A percentile compares a stretch with the other conserved stretches of the same genome.
Conservation (phyloP, 2,329 filamentous ascomycete genomes). For the Nemania diffusa region DNA sequence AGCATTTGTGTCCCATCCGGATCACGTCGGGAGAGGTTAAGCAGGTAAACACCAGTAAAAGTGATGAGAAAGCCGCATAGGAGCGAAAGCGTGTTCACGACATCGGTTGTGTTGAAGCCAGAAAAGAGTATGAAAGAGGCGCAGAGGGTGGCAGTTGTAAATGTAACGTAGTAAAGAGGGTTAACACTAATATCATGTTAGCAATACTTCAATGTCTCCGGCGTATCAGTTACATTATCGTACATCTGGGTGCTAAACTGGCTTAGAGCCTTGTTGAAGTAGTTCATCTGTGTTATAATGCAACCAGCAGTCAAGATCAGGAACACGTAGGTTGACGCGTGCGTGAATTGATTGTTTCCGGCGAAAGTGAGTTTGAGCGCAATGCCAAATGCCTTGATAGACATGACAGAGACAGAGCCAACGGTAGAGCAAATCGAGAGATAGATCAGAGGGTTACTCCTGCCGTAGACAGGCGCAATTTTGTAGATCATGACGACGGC, state of each 20-base stretch:
- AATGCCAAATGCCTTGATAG: constrained; percentile 98
- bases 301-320: constrained; percentile 92
- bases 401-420: constrained; percentile 98
- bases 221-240: constrained; percentile 47
- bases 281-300: constrained; percentile 99
- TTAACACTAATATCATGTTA: constrained; percentile 75
- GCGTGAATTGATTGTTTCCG: constrained; percentile 94
- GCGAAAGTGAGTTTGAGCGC: constrained; percentile 93
- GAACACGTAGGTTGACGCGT: constrained; percentile 97
- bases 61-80: constrained; percentile 94
- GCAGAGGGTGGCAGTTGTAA: constrained; percentile 92
- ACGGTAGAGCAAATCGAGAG: constrained; percentile 98
- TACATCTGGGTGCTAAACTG: constrained; percentile 98
- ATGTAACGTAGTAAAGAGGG: constrained; percentile 96
- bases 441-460: constrained; percentile 95
- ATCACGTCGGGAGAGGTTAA: constrained; percentile 94
- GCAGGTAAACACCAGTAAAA: constrained; percentile 92
- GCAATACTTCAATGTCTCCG: constrained; percentile 20
- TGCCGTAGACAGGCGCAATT: constrained; percentile 87
- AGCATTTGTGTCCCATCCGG: constrained; percentile 79
- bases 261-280: constrained; percentile 98
- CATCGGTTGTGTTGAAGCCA: constrained; percentile 94
- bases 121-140: constrained; percentile 96
- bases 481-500: constrained; percentile 96
- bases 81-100: constrained; percentile 90